phyloP scores from a whole-genome alignment of 2,329 filamentous ascomycete genomes.

The Phialophora verrucosa region DNA sequence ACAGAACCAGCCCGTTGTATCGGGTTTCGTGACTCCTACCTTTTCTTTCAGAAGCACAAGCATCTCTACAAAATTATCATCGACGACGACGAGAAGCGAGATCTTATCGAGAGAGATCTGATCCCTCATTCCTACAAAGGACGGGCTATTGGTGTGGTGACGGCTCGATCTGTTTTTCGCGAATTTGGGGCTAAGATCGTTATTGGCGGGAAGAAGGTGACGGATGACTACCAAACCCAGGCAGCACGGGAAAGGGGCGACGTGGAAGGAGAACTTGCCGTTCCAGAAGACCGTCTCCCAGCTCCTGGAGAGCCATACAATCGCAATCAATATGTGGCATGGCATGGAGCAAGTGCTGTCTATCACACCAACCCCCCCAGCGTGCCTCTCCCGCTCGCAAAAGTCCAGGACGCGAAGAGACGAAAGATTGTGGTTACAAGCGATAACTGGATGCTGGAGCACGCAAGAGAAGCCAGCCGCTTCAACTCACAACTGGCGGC shows the following conservation, averaged over 20 bases:
- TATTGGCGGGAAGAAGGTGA: constrained; percentile 82
- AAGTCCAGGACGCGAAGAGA: constrained; percentile 77
- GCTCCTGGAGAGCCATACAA: constrained; percentile 87
- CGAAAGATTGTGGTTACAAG: constrained; percentile 87
- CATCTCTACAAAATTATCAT: constrained; percentile 98
- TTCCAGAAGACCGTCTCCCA: constrained; percentile 81
- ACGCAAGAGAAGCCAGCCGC: constrained; percentile 83
- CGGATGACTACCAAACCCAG: constrained; percentile 86
- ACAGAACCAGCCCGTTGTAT: constrained; percentile 96
- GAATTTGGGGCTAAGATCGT: constrained; percentile 96
- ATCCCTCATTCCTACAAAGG: constrained; percentile 99
- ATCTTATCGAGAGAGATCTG: constrained; percentile 92
- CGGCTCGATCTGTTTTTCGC: constrained; percentile 92
- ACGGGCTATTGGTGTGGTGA: constrained; percentile 94
- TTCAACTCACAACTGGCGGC: constrained; percentile 80
- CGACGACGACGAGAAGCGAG: constrained; percentile 93
- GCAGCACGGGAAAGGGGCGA: constrained; percentile 76
- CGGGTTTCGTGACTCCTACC: constrained; percentile 95
- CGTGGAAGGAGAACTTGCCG: constrained; percentile 86
- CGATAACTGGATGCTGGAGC: constrained; percentile 95
- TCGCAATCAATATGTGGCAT: constrained; percentile 97
- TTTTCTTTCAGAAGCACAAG: constrained; percentile 98
- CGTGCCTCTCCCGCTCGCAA: constrained; percentile 75
- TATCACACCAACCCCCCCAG: constrained; percentile 84
- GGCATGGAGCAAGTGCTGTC: constrained; percentile 95